phyloP scores from a whole-genome alignment of 2,329 filamentous ascomycete species.

The Talaromyces sp. region DNA sequence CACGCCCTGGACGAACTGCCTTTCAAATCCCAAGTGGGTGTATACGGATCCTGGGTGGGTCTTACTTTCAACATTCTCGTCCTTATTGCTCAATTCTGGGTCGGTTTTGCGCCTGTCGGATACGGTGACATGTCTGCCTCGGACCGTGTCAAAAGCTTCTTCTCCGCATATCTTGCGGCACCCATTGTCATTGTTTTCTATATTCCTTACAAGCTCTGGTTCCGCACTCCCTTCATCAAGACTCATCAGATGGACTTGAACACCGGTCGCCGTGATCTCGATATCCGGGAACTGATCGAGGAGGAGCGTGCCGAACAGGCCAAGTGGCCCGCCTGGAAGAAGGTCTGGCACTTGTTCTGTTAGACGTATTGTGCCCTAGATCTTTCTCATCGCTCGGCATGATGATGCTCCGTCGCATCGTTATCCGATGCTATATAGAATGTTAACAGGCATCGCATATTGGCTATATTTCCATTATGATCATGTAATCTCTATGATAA shows the following conservation, averaged over 20 bases:
- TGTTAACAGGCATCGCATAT: background rate
- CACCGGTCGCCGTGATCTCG: conserved; percentile 81
- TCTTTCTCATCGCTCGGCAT: background rate
- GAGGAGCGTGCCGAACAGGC: conserved; percentile 75
- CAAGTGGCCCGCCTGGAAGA: conserved; percentile 75
- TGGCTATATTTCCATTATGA: background rate
- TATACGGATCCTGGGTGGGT: conserved; percentile 77
- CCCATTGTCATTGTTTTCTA: conserved; percentile 63
- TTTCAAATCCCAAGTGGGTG: conserved; percentile 75
- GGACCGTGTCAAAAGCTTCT: conserved; percentile 65
- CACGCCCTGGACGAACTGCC: conserved; percentile 74
- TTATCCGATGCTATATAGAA: background rate
- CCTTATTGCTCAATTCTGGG: conserved; percentile 83
- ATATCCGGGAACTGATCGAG: conserved; percentile 72
- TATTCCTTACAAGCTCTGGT: conserved; percentile 72
- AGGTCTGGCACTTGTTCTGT: conserved; percentile 70
- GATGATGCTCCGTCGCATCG: background rate
- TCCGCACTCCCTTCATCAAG: conserved; percentile 65
- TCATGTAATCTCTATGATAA: background rate
- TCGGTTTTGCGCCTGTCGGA: conserved; percentile 72
- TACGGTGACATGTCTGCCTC: conserved; percentile 48
- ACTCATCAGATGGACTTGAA: conserved; percentile 78
- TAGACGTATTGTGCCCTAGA: conserved; percentile 38
- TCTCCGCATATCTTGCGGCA: conserved; percentile 59
- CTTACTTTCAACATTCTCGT: conserved; percentile 73